Evolutionary conservation across 352 stramenopile species (phyloP), one percentile per base, ranked within the genome.

Genomic region (Globisporangium uncinulatum): DNA sequence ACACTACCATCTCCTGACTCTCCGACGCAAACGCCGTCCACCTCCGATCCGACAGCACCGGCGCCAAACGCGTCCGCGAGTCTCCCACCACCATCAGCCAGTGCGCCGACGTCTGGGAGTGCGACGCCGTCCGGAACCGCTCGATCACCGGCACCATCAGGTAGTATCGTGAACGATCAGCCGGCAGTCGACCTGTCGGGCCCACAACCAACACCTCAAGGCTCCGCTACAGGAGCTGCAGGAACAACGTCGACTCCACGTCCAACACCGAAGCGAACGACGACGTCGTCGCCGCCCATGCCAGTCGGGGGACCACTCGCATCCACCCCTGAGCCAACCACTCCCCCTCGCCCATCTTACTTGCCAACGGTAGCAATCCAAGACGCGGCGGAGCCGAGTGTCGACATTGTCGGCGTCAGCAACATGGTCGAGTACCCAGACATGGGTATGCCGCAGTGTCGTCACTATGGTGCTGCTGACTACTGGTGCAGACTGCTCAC

Each of bases 371-470:
- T 42, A 42, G 49, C 50, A 41, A 57, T 57, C 31, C 57, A 57
- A 52, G 49, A 56, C 13, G 42, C 6, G 4, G 21, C 11, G 11
- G 7, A 51, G 9, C 5, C 2, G 31, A 43, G 24, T 3, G 4
- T 21, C 13, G 19, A 45, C 21, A 41, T 42, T 21, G 36, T 50
- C 14, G 55, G 29, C 13, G 36, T 21, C 31, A 47, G 14, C 41
- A 63, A 63, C 49, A 39, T 39, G 21, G 41, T 8, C n/a, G 57
- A 43, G 14, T 63, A 54, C 48, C 42, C 57, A 14, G 29, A 51
- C 54, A 56, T 57, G 49, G 57, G 57, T 63, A 36, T 43, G 21
- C 14, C 15, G 17, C 5, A 34, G 6, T 41, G 24, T 29, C 24
- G 24, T 29, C 24, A 29, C 24, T 29, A 4, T 29, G 24, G 24